Evolutionary conservation across 78 protist species (phyloP).

Genomic region (Chrysochromulina tobinii): DNA sequence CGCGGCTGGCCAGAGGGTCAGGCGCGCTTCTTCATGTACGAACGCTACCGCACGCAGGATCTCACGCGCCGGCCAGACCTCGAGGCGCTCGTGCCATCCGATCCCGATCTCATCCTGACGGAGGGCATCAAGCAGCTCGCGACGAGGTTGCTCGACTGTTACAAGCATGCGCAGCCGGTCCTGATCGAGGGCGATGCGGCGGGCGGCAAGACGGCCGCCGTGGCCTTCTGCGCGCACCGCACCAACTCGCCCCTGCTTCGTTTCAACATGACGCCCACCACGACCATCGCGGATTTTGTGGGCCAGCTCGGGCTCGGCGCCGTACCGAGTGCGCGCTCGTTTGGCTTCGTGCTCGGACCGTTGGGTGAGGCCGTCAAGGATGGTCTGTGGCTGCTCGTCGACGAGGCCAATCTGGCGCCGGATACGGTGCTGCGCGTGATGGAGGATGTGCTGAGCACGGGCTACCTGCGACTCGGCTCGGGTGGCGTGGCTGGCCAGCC

Average conservation of each 20-base stretch:
- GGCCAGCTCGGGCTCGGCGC: neutral
- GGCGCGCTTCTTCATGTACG: too few species aligned
- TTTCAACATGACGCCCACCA: neutral
- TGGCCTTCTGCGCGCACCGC: neutral
- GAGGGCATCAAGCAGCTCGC: too few species aligned
- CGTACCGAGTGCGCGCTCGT: neutral
- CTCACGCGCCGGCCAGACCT: too few species aligned
- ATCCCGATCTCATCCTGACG: neutral
- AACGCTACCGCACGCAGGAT: too few species aligned
- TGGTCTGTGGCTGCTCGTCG: conserved; percentile 13
- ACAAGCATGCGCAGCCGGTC: neutral
- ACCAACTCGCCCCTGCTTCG: conserved; percentile 6
- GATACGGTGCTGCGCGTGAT: neutral
- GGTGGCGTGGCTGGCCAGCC: neutral
- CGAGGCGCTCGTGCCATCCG: neutral
- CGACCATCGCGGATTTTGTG: neutral
- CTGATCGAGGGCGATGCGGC: conserved; percentile 20
- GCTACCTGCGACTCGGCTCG: neutral
- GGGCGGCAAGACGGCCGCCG: conserved; percentile 8
- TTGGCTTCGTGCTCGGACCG: neutral
- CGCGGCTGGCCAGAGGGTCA: too few species aligned
- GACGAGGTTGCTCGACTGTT: neutral
- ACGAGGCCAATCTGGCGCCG: conserved; percentile 15
- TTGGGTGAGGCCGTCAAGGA: neutral
- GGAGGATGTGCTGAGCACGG: neutral